Conservation (phyloP, 805 yeast species). For the Hanseniaspora jakobsenii region DNA sequence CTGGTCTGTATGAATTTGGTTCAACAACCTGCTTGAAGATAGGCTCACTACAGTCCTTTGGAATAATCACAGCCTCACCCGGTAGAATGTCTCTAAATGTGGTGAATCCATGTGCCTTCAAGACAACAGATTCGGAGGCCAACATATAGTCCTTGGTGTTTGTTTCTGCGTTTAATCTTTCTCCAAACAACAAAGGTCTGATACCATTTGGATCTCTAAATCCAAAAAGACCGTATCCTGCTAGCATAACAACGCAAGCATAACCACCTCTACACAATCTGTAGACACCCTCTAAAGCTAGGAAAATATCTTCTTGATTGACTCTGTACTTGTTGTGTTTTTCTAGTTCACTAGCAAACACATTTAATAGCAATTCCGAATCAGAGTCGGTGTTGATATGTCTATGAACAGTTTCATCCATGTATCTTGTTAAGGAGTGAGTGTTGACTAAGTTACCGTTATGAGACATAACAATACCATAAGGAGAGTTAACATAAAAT, state of each 20-base stretch:
- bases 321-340: slow-evolving; percentile 88
- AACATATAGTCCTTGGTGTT: slow-evolving; percentile 69
- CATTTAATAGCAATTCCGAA: slow-evolving; percentile 77
- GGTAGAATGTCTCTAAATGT: slow-evolving; percentile 75
- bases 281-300: slow-evolving; percentile 74
- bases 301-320: slow-evolving; percentile 76
- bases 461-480: slow-evolving; percentile 81
- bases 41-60: slow-evolving; percentile 59
- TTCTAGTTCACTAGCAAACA: slow-evolving; percentile 85
- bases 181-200: slow-evolving; percentile 81
- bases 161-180: slow-evolving; percentile 59
- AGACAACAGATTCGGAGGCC: slow-evolving; percentile 88
- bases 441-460: slow-evolving; percentile 93
- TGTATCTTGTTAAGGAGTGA: slow-evolving; percentile 55
- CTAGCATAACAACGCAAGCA: slow-evolving; percentile 88
- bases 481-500: slow-evolving; percentile 92
- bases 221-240: slow-evolving; percentile 91
- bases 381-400: slow-evolving; percentile 96
- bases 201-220: slow-evolving; percentile 97
- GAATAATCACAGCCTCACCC: slow-evolving; percentile 92
- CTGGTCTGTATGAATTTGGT: slow-evolving; percentile 73
- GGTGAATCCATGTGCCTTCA: slow-evolving; percentile 79
- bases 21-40: slow-evolving; percentile 80
- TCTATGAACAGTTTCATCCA: slow-evolving; percentile 90
- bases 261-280: slow-evolving; percentile 85